Evolutionary conservation across 441 rosid species (phyloP).

Genomic region (Daphne laureola): DNA sequence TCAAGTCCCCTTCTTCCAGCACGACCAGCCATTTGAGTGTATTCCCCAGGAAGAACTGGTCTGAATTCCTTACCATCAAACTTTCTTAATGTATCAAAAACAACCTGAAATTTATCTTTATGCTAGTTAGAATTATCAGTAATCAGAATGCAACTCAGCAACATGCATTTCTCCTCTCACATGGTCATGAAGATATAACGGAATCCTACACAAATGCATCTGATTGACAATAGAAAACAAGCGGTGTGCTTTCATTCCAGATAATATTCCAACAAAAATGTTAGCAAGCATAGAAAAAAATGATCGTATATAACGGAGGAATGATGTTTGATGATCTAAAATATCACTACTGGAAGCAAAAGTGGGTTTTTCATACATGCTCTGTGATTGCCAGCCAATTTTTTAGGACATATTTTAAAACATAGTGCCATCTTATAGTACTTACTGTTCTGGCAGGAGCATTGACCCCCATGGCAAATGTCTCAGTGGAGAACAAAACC

Average conservation of each 20-base stretch:
- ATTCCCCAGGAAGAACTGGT: slow-evolving; percentile 89
- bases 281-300: too few relatives aligned
- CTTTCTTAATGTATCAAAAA: slow-evolving; percentile 90
- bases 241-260: too few relatives aligned
- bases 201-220: neutral
- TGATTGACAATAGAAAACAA: neutral
- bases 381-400: too few relatives aligned
- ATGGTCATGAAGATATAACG: neutral
- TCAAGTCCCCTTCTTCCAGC: slow-evolving; percentile 99
- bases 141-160: slow-evolving; percentile 9
- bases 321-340: too few relatives aligned
- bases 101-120: slow-evolving; percentile 47
- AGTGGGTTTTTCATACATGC: too few relatives aligned
- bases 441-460: slow-evolving; percentile 99
- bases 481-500: slow-evolving; percentile 97
- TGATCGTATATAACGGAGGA: too few relatives aligned
- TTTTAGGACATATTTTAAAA: too few relatives aligned
- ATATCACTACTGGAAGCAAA: too few relatives aligned
- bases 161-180: slow-evolving; percentile 3
- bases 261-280: too few relatives aligned
- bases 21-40: slow-evolving; percentile 99
- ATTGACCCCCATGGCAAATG: slow-evolving; percentile 99
- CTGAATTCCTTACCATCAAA: slow-evolving; percentile 96
- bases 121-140: slow-evolving; percentile 17
- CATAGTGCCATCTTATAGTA: slow-evolving; percentile 11